Conservation (phyloP, 305 asterid species). For the Striga hermonthica region DNA sequence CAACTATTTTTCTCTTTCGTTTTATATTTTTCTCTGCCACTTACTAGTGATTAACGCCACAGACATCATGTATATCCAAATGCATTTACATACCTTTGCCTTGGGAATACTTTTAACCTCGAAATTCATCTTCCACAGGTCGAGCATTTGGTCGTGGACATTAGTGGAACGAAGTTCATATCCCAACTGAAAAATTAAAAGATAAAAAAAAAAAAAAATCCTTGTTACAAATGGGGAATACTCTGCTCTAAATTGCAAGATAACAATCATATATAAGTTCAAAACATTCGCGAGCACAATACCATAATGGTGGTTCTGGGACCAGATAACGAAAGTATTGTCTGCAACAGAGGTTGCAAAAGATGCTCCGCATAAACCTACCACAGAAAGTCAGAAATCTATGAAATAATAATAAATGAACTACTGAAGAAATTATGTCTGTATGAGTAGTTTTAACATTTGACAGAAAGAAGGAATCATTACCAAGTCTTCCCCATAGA, state of each 20-base stretch:
- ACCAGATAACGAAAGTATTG: conserved; percentile 73
- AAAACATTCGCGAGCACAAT: conserved; percentile 24
- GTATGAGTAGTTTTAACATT: conserved; percentile 8
- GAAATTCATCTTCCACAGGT: conserved; percentile 69
- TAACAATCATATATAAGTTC: not conserved
- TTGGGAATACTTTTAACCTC: conserved; percentile 74
- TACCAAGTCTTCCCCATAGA: not conserved
- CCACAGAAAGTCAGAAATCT: conserved; percentile 16
- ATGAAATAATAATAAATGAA: not conserved
- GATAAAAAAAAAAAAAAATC: too few relatives aligned
- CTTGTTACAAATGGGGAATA: too few relatives aligned
- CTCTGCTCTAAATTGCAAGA: conserved; percentile 1
- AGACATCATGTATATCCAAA: not conserved
- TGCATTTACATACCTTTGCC: conserved; percentile 54
- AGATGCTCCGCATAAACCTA: conserved; percentile 96
- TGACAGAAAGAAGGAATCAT: not conserved
- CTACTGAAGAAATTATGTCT: conserved; percentile 6
- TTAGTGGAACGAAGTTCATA: conserved; percentile 89
- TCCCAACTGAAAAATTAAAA: conserved; percentile 54
- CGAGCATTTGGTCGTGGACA: conserved; percentile 91
- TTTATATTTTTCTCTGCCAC: too few relatives aligned
- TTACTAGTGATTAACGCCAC: too few relatives aligned
- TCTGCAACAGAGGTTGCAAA: conserved; percentile 85
- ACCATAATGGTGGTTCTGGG: conserved; percentile 85
- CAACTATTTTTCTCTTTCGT: too few relatives aligned